phyloP scores from a whole-genome alignment of 192 early-diverging fungal genomes.

The Coemansia sp. region DNA sequence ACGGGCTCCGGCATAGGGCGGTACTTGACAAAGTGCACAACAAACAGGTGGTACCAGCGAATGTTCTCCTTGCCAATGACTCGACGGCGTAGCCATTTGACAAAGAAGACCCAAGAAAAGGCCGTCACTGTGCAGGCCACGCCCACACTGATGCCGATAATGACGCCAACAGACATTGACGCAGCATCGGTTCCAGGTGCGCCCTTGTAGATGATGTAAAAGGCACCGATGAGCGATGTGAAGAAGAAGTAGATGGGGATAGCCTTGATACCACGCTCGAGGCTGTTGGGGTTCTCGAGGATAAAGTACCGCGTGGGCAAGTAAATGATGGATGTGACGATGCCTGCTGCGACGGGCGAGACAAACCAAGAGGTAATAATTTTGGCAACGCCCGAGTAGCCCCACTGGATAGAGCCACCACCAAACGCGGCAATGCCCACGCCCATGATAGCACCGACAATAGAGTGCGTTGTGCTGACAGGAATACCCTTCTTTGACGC shows the following conservation, averaged over 20 bases:
- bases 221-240: slow-evolving; percentile 61
- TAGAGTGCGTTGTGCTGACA: slow-evolving; percentile 79
- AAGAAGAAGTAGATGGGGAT: slow-evolving; percentile 72
- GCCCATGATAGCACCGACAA: slow-evolving; percentile 76
- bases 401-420: slow-evolving; percentile 61
- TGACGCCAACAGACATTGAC: slow-evolving; percentile 45
- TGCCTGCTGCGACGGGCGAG: slow-evolving; percentile 65
- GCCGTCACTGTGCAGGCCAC: slow-evolving; percentile 57
- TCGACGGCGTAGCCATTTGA: slow-evolving; percentile 63
- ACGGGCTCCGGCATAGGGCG: slow-evolving; percentile 43
- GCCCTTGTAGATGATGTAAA: slow-evolving; percentile 74
- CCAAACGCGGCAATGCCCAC: slow-evolving; percentile 75
- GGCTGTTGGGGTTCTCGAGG: slow-evolving; percentile 61
- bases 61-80: slow-evolving; percentile 65
- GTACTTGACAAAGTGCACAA: slow-evolving; percentile 58
- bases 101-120: slow-evolving; percentile 63
- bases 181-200: slow-evolving; percentile 54
- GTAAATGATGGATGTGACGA: slow-evolving; percentile 65
- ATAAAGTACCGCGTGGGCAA: slow-evolving; percentile 63
- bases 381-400: slow-evolving; percentile 49
- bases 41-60: slow-evolving; percentile 70
- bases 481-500: slow-evolving; percentile 67
- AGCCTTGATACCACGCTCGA: slow-evolving; percentile 64
- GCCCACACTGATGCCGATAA: slow-evolving; percentile 65
- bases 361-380: slow-evolving; percentile 79